Conservation (phyloP, 768 basidiomycete genomes). For the Cystobasidium ongulense region DNA sequence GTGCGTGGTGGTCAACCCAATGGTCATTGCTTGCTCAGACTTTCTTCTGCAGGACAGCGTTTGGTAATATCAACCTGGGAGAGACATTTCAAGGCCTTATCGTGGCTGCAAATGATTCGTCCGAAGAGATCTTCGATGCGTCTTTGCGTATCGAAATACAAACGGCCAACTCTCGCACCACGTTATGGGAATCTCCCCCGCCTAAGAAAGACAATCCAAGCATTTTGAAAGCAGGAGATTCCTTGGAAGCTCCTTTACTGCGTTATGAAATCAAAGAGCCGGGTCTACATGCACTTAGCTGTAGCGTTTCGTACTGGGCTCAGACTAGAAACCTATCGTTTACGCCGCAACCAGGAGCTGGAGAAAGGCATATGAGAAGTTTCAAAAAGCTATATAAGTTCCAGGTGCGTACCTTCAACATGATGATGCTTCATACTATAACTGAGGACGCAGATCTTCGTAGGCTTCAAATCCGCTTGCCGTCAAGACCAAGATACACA, state of each 20-base stretch:
- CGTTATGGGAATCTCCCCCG: conserved; percentile 9
- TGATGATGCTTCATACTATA: not conserved
- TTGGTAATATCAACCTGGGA: conserved; percentile 28
- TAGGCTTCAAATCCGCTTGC: conserved; percentile 27
- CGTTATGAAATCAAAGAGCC: conserved; percentile 27
- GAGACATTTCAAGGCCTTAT: conserved; percentile 25
- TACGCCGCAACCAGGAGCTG: not conserved
- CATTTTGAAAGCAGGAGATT: conserved; percentile 8
- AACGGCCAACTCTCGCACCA: conserved; percentile 3
- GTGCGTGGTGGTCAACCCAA: not conserved
- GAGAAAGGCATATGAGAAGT: not conserved
- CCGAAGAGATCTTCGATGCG: conserved; percentile 6
- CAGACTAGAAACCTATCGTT: not conserved
- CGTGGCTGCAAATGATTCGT: conserved; percentile 22
- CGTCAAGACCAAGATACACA: conserved; percentile 18
- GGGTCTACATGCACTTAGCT: conserved; percentile 14
- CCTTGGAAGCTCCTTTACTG: conserved; percentile 24
- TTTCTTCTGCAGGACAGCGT: conserved; percentile 3
- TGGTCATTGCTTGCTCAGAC: not conserved
- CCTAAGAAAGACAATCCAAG: not conserved
- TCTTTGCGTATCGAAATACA: conserved; percentile 18
- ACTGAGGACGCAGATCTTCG: not conserved
- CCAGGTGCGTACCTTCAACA: conserved; percentile 1
- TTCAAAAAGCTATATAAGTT: conserved; percentile 28
- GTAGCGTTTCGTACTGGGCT: conserved; percentile 20